Conservation (phyloP, 2,329 filamentous ascomycete species). For the Fusarium sp. region DNA sequence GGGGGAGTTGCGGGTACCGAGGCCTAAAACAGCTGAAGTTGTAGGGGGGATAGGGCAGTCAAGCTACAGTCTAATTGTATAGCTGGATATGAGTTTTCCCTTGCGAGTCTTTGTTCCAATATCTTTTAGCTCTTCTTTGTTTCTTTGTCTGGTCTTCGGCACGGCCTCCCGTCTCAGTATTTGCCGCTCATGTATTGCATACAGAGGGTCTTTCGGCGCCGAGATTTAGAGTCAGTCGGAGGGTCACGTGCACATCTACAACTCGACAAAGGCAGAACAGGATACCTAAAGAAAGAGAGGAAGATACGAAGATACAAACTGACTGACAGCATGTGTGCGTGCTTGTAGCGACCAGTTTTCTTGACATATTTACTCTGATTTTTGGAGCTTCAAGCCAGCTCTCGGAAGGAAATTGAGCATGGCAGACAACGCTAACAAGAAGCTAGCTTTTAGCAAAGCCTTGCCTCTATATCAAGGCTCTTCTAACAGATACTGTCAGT, state of each 20-base stretch:
- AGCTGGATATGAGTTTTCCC: not conserved
- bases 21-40: slow-evolving; percentile 30
- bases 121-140: slow-evolving; percentile 1
- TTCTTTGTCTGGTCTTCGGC: slow-evolving; percentile 6
- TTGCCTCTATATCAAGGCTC: not conserved
- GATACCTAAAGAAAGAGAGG: too few relatives aligned
- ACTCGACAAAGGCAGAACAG: not conserved
- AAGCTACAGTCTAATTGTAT: slow-evolving; percentile 4
- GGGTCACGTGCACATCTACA: slow-evolving; percentile 24
- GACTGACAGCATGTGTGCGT: not conserved
- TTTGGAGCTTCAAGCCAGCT: not conserved
- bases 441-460: not conserved
- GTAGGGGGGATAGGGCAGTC: slow-evolving; percentile 6
- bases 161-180: slow-evolving; percentile 15
- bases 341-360: too few relatives aligned
- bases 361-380: too few relatives aligned
- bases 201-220: slow-evolving; percentile 31
- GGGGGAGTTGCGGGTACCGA: slow-evolving; percentile 34
- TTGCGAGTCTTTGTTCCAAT: slow-evolving; percentile 1
- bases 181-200: slow-evolving; percentile 35
- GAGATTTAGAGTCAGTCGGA: slow-evolving; percentile 27
- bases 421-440: not conserved
- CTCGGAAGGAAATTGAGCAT: not conserved
- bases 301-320: not conserved
- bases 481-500: not conserved